A percentile compares a stretch with the other conserved stretches of the same genome.
Evolutionary conservation across 1,284 basidiomycete species (phyloP).

Genomic region (Lentinus polychrous): DNA sequence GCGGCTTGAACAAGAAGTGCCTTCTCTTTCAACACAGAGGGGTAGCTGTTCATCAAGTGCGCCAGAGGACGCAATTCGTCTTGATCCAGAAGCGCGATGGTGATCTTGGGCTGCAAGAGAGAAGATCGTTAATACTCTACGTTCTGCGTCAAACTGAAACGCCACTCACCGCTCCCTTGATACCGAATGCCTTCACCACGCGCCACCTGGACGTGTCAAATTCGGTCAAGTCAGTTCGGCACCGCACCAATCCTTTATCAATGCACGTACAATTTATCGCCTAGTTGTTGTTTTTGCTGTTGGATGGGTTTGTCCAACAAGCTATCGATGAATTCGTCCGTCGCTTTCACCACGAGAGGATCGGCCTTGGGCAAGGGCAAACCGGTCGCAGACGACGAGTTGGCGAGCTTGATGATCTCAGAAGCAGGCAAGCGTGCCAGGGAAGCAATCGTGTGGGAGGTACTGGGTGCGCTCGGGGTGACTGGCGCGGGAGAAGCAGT

Average conservation of each 20-base stretch:
- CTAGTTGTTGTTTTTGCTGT: slow-evolving; percentile 76
- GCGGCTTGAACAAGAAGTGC: slow-evolving; percentile 35
- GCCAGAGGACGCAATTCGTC: slow-evolving; percentile 80
- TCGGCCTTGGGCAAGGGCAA: slow-evolving; percentile 69
- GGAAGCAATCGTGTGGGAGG: slow-evolving; percentile 36
- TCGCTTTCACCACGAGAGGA: slow-evolving; percentile 58
- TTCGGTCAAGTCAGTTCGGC: not conserved
- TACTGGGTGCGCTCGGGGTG: slow-evolving; percentile 24
- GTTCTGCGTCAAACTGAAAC: slow-evolving; percentile 5
- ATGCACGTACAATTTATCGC: slow-evolving; percentile 63
- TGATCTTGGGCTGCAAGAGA: slow-evolving; percentile 63
- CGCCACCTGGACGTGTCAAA: slow-evolving; percentile 47
- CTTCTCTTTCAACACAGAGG: slow-evolving; percentile 75
- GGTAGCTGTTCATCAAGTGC: slow-evolving; percentile 84
- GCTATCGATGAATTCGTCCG: slow-evolving; percentile 73
- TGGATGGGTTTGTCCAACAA: slow-evolving; percentile 56
- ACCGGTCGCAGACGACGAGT: slow-evolving; percentile 45
- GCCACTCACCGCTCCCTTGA: slow-evolving; percentile 69
- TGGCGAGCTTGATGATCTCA: slow-evolving; percentile 62
- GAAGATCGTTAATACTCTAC: not conserved
- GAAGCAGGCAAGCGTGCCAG: slow-evolving; percentile 62
- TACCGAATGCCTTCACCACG: slow-evolving; percentile 70
- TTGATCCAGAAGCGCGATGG: slow-evolving; percentile 75
- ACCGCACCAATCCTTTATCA: slow-evolving; percentile 1
- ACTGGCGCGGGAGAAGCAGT: slow-evolving; percentile 58